Evolutionary conservation across 176 grass and related monocot species (phyloP).

Genomic region (Hordeum marinum): DNA sequence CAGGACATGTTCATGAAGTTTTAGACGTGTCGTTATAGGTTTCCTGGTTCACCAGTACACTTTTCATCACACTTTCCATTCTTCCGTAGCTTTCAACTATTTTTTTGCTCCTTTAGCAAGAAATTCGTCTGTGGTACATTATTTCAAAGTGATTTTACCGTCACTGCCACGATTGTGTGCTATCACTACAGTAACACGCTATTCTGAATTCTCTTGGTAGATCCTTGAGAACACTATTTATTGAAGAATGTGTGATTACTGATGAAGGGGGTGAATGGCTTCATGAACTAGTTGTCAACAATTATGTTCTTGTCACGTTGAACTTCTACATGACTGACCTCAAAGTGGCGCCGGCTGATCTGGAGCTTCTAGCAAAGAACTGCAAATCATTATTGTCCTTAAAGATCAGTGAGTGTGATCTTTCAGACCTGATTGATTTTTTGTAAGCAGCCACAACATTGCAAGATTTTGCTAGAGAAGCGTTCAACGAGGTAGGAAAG

Average conservation of each 20-base stretch:
- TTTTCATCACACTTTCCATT: background rate
- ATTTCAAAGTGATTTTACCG: background rate
- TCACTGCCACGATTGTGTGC: background rate
- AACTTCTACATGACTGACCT: conserved; percentile 94
- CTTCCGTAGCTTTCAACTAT: background rate
- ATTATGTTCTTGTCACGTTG: conserved; percentile 60
- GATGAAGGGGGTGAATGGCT: conserved; percentile 65
- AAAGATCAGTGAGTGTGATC: conserved; percentile 81
- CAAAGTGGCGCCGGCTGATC: conserved; percentile 53
- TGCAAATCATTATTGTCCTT: conserved; percentile 78
- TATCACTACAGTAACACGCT: conserved; percentile 22
- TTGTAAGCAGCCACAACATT: conserved; percentile 53
- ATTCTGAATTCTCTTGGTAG: conserved; percentile 40
- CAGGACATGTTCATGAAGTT: background rate
- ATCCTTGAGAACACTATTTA: conserved; percentile 60
- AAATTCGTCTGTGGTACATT: background rate
- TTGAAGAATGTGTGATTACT: conserved; percentile 64
- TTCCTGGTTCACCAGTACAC: background rate
- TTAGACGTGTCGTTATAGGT: background rate
- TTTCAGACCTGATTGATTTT: conserved; percentile 62
- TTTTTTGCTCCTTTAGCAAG: background rate
- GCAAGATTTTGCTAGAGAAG: conserved; percentile 83
- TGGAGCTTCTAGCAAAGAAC: conserved; percentile 77
- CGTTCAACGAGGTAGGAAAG: conserved; percentile 61
- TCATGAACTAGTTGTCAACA: conserved; percentile 64